These are phyloP conservation scores for Selaginella moellendorffii DNA, from an alignment of 75 land plant genomes.

Conservation along the genomic window DNA sequence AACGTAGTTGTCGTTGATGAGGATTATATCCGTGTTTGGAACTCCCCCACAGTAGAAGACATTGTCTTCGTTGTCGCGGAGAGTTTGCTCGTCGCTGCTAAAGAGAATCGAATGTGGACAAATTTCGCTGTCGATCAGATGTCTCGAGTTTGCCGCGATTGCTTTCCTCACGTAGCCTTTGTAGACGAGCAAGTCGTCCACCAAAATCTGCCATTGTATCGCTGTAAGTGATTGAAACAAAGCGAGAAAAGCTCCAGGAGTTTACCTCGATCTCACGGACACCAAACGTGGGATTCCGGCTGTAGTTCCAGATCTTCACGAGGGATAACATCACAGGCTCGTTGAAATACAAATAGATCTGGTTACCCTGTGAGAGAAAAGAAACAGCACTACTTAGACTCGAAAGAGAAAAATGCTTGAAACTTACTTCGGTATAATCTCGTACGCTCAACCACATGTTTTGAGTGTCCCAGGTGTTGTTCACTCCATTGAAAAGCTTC, in stretches of 20 bases:
- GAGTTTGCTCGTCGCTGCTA: not conserved
- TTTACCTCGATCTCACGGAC: not conserved
- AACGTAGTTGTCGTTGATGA: not conserved
- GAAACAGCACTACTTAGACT: not conserved
- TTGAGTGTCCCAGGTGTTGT: constrained; percentile 2
- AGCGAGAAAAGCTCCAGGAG: too few relatives aligned
- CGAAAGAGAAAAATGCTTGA: not conserved
- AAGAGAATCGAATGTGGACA: not conserved
- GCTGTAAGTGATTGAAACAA: too few relatives aligned
- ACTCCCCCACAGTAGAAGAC: not conserved
- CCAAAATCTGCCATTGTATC: not conserved
- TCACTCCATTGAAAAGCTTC: not conserved
- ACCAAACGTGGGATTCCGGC: not conserved
- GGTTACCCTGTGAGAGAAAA: not conserved
- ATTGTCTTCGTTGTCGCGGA: not conserved
- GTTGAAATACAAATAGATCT: not conserved
- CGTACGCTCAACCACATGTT: not conserved
- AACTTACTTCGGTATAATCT: not conserved
- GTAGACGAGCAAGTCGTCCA: not conserved
- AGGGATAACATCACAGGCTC: not conserved
- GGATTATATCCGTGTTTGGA: not conserved
- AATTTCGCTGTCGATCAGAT: not conserved
- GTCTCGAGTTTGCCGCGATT: not conserved
- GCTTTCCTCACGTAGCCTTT: not conserved
- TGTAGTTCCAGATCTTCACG: constrained; percentile 1